Evolutionary conservation across 2,329 filamentous ascomycete species (phyloP).

Genomic region (Arachnomyces sp.): DNA sequence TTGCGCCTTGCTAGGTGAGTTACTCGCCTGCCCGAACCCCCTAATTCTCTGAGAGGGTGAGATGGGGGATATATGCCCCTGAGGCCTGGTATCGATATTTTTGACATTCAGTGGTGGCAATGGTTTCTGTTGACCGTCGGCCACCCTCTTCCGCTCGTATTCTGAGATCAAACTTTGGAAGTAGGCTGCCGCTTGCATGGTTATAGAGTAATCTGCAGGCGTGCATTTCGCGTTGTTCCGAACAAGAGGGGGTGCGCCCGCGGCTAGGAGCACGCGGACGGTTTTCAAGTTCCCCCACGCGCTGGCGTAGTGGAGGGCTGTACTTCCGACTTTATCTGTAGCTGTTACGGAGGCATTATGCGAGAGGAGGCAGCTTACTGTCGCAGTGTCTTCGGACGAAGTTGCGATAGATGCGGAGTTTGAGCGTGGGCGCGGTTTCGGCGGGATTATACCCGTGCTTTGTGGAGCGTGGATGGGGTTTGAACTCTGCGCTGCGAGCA

Average conservation of each 20-base stretch:
- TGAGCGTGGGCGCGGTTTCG: slow-evolving; percentile 9
- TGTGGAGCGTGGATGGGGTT: slow-evolving; percentile 12
- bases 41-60: background rate
- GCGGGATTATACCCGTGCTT: slow-evolving; percentile 18
- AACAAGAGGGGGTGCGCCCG: slow-evolving; percentile 65
- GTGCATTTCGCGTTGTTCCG: slow-evolving; percentile 74
- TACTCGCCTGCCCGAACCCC: too few species aligned
- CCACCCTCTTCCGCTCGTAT: slow-evolving; percentile 10
- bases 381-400: slow-evolving; percentile 19
- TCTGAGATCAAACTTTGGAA: slow-evolving; percentile 69
- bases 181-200: slow-evolving; percentile 75
- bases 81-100: slow-evolving; percentile 1
- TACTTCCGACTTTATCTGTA: slow-evolving; percentile 68
- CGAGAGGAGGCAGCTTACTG: slow-evolving; percentile 21
- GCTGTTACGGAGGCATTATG: slow-evolving; percentile 42
- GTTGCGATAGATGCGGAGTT: slow-evolving; percentile 14
- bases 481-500: slow-evolving; percentile 30
- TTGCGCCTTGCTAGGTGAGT: too few species aligned
- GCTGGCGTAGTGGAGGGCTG: slow-evolving; percentile 76
- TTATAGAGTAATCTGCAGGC: slow-evolving; percentile 72
- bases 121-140: slow-evolving; percentile 4
- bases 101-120: slow-evolving; percentile 4
- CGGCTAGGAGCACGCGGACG: slow-evolving; percentile 65
- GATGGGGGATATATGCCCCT: slow-evolving; percentile 1
- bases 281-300: slow-evolving; percentile 72